These are phyloP conservation scores for Sphaerosporella brunnea DNA, from an alignment of 495 filamentous ascomycete species.

Conservation along the genomic window DNA sequence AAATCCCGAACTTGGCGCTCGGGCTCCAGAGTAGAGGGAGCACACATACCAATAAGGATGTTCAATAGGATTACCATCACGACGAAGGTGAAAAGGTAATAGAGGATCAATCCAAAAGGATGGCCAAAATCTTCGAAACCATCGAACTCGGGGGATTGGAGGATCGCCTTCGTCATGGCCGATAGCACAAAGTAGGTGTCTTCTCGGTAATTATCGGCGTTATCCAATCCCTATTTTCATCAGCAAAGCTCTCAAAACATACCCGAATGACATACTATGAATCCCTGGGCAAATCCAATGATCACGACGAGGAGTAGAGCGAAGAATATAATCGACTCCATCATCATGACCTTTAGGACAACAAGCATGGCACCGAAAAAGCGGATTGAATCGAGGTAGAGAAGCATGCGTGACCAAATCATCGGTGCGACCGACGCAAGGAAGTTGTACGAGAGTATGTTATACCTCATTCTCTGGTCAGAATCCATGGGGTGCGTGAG, in stretches of 20 bases:
- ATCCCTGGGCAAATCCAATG: slow-evolving; percentile 83
- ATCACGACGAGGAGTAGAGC: slow-evolving; percentile 70
- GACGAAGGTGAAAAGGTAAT: slow-evolving; percentile 91
- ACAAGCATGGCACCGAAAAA: slow-evolving; percentile 98
- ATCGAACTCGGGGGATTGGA: slow-evolving; percentile 78
- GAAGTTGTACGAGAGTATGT: slow-evolving; percentile 79
- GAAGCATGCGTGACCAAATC: slow-evolving; percentile 87
- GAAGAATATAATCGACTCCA: slow-evolving; percentile 94
- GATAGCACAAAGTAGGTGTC: slow-evolving; percentile 59
- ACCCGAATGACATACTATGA: too few species aligned
- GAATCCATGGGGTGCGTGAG: slow-evolving; percentile 39
- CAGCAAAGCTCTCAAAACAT: too few species aligned
- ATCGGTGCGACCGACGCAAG: slow-evolving; percentile 78
- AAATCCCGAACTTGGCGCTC: too few species aligned
- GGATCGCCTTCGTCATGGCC: slow-evolving; percentile 75
- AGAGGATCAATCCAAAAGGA: slow-evolving; percentile 75
- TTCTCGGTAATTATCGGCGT: slow-evolving; percentile 48
- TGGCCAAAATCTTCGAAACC: slow-evolving; percentile 59
- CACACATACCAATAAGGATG: slow-evolving; percentile 49
- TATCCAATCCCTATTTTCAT: slow-evolving; percentile 87
- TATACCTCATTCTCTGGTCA: slow-evolving; percentile 44
- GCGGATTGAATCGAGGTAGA: slow-evolving; percentile 82
- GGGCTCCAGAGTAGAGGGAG: too few species aligned
- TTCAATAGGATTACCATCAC: slow-evolving; percentile 83
- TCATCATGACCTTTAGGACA: slow-evolving; percentile 97